These are phyloP conservation scores for Lepidium africanum DNA, from an alignment of 345 rosid genomes.

Conservation along the genomic window DNA sequence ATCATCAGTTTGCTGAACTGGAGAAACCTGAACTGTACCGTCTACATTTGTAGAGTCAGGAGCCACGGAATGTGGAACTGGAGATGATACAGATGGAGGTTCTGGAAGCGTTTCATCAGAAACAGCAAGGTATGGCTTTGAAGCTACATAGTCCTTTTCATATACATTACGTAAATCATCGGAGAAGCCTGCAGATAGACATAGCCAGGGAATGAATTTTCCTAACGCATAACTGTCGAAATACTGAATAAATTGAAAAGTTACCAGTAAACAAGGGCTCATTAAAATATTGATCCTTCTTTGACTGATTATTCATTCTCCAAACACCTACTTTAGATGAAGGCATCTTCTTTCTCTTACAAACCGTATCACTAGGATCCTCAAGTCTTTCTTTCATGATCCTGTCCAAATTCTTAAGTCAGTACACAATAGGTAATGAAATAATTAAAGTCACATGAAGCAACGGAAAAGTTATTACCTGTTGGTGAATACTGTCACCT, in stretches of 20 bases:
- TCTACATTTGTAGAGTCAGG: not conserved
- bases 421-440: too few species aligned
- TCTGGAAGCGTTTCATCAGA: conserved; percentile 26
- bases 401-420: too few species aligned
- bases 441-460: too few species aligned
- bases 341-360: conserved; percentile 43
- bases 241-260: too few species aligned
- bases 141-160: conserved; percentile 27
- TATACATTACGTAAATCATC: conserved; percentile 33
- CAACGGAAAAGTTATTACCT: too few species aligned
- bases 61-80: not conserved
- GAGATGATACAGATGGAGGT: not conserved
- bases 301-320: conserved; percentile 39
- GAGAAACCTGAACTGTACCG: not conserved
- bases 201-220: too few species aligned
- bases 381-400: conserved; percentile 47
- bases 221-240: too few species aligned
- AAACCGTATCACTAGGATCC: conserved; percentile 39
- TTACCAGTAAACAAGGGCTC: conserved; percentile 54
- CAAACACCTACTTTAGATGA: conserved; percentile 42
- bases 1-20: conserved; percentile 5
- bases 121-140: conserved; percentile 35
- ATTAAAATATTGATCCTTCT: conserved; percentile 43
- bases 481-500: conserved; percentile 43
- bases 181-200: too few species aligned